Evolutionary conservation across 306 rosid species (phyloP).

Genomic region (Vigna hirtella): DNA sequence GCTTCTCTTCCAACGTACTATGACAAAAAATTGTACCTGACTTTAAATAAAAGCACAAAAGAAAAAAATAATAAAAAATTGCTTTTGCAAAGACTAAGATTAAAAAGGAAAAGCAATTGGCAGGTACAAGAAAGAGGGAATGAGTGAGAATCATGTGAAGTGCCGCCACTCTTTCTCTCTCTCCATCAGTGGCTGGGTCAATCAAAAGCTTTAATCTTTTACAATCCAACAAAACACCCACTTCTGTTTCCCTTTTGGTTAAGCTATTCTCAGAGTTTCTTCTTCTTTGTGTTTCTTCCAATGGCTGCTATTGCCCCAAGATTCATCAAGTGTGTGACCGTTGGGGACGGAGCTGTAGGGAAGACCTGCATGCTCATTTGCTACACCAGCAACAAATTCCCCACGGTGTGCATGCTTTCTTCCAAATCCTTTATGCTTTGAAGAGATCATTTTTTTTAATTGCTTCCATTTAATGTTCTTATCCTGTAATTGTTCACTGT

Average conservation of each 20-base stretch:
- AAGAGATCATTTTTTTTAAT: constrained; percentile 43
- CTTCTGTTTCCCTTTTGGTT: constrained; percentile 14
- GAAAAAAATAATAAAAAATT: not conserved
- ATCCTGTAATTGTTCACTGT: constrained; percentile 2
- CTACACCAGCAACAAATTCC: constrained; percentile 91
- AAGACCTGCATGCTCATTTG: constrained; percentile 98
- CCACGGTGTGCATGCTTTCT: constrained; percentile 59
- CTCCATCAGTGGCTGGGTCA: constrained; percentile 48
- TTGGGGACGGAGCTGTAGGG: constrained; percentile 96
- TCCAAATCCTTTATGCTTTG: not conserved
- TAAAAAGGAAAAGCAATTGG: constrained; percentile 17
- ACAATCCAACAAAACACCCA: constrained; percentile 48
- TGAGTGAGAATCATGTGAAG: constrained; percentile 86
- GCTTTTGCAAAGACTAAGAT: not conserved
- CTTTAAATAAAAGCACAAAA: too few relatives aligned
- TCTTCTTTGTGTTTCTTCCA: constrained; percentile 30
- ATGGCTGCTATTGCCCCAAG: constrained; percentile 88
- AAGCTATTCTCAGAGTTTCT: constrained; percentile 33
- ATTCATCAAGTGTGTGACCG: constrained; percentile 94
- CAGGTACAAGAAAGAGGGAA: constrained; percentile 40
- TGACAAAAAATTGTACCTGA: too few relatives aligned
- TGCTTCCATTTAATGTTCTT: not conserved
- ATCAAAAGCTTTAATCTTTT: constrained; percentile 56
- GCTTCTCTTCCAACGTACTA: too few relatives aligned
- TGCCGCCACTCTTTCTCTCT: constrained; percentile 49